Evolutionary conservation across 805 yeast genomes (phyloP).

Genomic region (Ogataea corticis): DNA sequence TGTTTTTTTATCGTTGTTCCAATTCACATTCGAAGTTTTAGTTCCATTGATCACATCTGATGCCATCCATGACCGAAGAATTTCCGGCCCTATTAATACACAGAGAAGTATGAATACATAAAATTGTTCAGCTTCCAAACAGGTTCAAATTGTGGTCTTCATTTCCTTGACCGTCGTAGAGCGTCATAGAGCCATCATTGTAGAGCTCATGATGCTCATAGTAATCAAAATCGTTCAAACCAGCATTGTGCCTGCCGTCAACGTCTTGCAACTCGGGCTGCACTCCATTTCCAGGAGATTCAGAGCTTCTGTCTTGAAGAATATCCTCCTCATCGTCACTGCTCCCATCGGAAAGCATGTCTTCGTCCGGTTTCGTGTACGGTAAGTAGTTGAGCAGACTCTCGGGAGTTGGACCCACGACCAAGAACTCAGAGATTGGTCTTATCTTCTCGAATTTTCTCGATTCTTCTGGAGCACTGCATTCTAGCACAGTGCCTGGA

Average conservation of each 20-base stretch:
- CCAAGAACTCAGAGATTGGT: conserved; percentile 31
- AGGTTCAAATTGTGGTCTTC: conserved; percentile 15
- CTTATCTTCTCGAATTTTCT: conserved; percentile 18
- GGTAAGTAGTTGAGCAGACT: conserved; percentile 33
- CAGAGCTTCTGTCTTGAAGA: background rate
- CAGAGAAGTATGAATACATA: background rate
- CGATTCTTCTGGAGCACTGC: conserved; percentile 31
- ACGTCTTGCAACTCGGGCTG: background rate
- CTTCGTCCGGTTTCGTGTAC: conserved; percentile 31
- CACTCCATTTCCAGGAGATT: background rate
- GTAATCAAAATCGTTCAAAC: conserved; percentile 3
- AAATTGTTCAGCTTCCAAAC: conserved; percentile 14
- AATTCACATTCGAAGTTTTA: background rate
- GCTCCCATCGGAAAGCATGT: conserved; percentile 6
- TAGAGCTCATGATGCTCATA: conserved; percentile 6
- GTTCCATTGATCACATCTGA: background rate
- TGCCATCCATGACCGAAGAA: too few species aligned
- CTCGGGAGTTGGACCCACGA: conserved; percentile 39
- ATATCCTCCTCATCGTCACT: background rate
- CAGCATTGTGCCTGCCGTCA: conserved; percentile 2
- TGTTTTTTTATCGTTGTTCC: background rate
- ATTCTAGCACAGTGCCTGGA: conserved; percentile 29
- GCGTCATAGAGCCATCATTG: conserved; percentile 1
- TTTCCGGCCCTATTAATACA: background rate
- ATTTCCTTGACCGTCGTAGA: background rate